A percentile compares a stretch with the other conserved stretches of the same genome.
These are phyloP conservation scores for Ceratobasidium sp. DNA, from an alignment of 1,284 basidiomycete genomes.

Conservation along the genomic window DNA sequence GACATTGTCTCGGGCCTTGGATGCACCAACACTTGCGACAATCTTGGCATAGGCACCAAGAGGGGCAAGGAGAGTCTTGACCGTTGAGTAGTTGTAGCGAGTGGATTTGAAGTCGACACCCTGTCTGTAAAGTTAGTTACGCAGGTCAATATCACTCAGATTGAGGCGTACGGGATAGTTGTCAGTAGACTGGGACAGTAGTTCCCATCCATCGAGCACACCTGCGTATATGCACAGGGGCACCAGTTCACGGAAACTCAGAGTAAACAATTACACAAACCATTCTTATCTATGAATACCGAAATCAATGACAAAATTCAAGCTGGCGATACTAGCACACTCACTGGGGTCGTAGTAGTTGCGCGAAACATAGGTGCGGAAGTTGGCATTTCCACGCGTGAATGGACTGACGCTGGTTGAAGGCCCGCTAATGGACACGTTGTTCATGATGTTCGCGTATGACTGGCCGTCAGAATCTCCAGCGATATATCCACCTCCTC, in stretches of 20 bases:
- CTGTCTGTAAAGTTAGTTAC: not conserved
- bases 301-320: not conserved
- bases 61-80: slow-evolving; percentile 48
- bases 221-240: slow-evolving; percentile 45
- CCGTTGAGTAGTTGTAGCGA: slow-evolving; percentile 51
- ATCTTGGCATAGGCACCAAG: slow-evolving; percentile 50
- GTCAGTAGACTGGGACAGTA: slow-evolving; percentile 46
- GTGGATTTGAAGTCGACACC: slow-evolving; percentile 50
- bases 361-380: slow-evolving; percentile 47
- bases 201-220: slow-evolving; percentile 49
- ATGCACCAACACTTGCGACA: slow-evolving; percentile 50
- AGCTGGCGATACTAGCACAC: too few species aligned
- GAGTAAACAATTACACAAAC: too few species aligned
- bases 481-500: slow-evolving; percentile 52
- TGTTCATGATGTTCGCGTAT: slow-evolving; percentile 52
- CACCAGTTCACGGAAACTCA: too few species aligned
- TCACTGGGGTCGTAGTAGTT: slow-evolving; percentile 51
- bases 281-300: not conserved
- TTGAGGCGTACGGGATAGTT: slow-evolving; percentile 47
- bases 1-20: slow-evolving; percentile 50
- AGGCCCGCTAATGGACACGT: slow-evolving; percentile 51
- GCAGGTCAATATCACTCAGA: not conserved
- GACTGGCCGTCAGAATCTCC: slow-evolving; percentile 51
- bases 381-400: slow-evolving; percentile 53
- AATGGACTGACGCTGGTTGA: slow-evolving; percentile 45